Percentiles rank a stretch among this genome's conserved stretches.
Conservation (phyloP, 2,329 filamentous ascomycete genomes). For the Arachnomyces sp. region DNA sequence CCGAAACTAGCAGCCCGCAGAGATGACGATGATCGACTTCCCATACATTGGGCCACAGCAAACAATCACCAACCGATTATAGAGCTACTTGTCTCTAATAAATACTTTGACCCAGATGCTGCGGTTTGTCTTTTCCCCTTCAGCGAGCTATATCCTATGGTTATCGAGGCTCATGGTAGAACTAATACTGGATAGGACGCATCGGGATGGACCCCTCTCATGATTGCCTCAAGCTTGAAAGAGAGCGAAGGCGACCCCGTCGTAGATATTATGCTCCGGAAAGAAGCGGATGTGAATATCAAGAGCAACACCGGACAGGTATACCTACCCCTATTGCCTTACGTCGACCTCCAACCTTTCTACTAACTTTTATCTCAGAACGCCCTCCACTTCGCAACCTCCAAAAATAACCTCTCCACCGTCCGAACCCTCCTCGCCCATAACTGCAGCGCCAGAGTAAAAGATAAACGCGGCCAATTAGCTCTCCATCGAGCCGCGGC, state of each 20-base stretch:
- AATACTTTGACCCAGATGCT: conserved; percentile 75
- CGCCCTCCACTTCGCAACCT: conserved; percentile 82
- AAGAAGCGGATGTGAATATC: conserved; percentile 40
- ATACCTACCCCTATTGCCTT: conserved; percentile 2
- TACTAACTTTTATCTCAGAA: conserved; percentile 48
- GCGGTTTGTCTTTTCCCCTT: conserved; percentile 45
- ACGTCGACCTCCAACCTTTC: background rate
- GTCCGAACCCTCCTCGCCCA: conserved; percentile 68
- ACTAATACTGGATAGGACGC: conserved; percentile 32
- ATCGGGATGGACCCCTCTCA: conserved; percentile 44
- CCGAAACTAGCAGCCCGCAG: conserved; percentile 64
- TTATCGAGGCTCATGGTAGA: conserved; percentile 1
- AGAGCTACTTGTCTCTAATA: conserved; percentile 60
- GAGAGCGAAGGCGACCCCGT: conserved; percentile 39
- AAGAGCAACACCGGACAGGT: conserved; percentile 39
- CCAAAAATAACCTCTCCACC: conserved; percentile 78
- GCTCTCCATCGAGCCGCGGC: conserved; percentile 87
- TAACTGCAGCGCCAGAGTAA: conserved; percentile 70
- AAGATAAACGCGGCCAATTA: conserved; percentile 82
- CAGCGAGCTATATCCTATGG: background rate
- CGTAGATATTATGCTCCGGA: conserved; percentile 38
- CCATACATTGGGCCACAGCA: conserved; percentile 90
- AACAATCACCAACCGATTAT: conserved; percentile 72
- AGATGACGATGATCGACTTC: conserved; percentile 82
- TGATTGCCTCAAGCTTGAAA: conserved; percentile 43